phyloP scores from a whole-genome alignment of 306 rosid species.

The Casuarina equisetifolia region DNA sequence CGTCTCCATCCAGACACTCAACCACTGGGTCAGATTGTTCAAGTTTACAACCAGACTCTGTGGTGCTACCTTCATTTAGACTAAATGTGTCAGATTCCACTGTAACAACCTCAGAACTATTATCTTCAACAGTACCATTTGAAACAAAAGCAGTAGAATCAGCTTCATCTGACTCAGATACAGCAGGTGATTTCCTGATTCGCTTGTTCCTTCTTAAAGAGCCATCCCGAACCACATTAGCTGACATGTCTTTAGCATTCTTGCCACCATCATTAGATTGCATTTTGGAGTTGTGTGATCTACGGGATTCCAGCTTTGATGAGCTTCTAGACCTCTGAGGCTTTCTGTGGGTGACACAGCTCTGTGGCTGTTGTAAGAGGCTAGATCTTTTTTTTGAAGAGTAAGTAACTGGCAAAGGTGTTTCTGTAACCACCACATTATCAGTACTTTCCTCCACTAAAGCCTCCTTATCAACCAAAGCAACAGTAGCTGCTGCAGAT shows the following conservation, averaged over 20 bases:
- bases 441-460: constrained; percentile 45
- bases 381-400: constrained; percentile 66
- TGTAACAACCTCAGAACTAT: constrained; percentile 67
- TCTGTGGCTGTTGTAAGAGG: constrained; percentile 41
- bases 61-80: constrained; percentile 67
- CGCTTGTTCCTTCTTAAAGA: constrained; percentile 45
- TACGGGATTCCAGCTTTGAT: constrained; percentile 50
- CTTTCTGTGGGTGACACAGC: constrained; percentile 38
- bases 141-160: constrained; percentile 54
- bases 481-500: constrained; percentile 43
- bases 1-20: constrained; percentile 60
- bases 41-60: constrained; percentile 63
- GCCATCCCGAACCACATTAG: constrained; percentile 44
- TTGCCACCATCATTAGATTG: constrained; percentile 42
- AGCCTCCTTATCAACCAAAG: constrained; percentile 41
- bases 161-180: constrained; percentile 59
- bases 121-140: constrained; percentile 68
- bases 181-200: constrained; percentile 59
- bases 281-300: constrained; percentile 36
- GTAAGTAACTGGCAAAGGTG: constrained; percentile 45
- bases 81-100: constrained; percentile 73
- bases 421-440: constrained; percentile 37
- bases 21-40: constrained; percentile 51
- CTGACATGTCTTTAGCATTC: constrained; percentile 33
- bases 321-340: constrained; percentile 66